Conservation (phyloP, 2,329 filamentous ascomycete species). For the Mollisia scopiformis region DNA sequence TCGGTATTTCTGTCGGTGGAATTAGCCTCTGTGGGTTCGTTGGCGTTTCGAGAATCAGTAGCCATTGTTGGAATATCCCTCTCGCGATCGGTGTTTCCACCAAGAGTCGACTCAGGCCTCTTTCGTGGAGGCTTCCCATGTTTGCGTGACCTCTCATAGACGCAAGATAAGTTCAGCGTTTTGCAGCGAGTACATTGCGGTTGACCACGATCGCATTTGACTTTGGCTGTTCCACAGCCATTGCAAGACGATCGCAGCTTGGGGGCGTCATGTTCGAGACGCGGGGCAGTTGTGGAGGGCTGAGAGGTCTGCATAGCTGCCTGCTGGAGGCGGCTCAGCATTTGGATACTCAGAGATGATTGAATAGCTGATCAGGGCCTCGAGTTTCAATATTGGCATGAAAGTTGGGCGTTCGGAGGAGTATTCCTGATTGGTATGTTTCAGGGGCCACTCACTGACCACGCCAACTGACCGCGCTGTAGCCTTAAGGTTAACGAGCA, state of each 20-base stretch:
- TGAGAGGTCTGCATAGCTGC: neutral
- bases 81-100: neutral
- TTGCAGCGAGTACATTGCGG: slow-evolving; percentile 35
- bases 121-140: slow-evolving; percentile 31
- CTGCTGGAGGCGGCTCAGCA: no score
- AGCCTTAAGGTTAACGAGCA: no score
- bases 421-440: no score
- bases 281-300: neutral
- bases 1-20: no score
- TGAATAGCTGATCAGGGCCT: no score
- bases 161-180: slow-evolving; percentile 25
- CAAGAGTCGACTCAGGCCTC: slow-evolving; percentile 7
- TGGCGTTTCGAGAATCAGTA: neutral
- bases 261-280: neutral
- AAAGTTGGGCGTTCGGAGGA: no score
- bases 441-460: no score
- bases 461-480: no score
- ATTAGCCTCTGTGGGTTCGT: neutral
- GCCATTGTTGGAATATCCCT: neutral
- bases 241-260: slow-evolving; percentile 37
- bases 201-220: slow-evolving; percentile 35
- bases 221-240: slow-evolving; percentile 35
- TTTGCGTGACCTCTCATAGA: slow-evolving; percentile 31
- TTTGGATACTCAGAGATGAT: no score
- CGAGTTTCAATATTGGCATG: no score